Evolutionary conservation across 441 rosid genomes (phyloP).

Genomic region (Jatropha podagrica): DNA sequence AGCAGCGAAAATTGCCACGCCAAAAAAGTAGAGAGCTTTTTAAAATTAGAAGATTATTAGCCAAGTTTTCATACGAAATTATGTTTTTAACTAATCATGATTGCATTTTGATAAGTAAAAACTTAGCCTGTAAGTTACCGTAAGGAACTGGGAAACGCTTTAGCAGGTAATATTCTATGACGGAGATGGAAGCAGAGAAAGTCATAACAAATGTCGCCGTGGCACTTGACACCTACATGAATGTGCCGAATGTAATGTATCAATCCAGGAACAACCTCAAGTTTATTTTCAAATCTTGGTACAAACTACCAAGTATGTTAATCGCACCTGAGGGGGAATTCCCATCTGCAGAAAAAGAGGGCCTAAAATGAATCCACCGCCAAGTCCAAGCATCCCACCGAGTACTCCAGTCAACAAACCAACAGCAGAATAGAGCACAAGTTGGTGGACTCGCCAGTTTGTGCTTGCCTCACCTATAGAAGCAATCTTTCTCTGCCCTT

Average conservation of each 20-base stretch:
- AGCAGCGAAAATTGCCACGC: slow-evolving; percentile 50
- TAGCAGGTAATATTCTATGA: slow-evolving; percentile 53
- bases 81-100: neutral
- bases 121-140: slow-evolving; percentile 20
- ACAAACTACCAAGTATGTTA: neutral
- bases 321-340: slow-evolving; percentile 59
- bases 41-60: neutral
- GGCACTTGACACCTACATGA: slow-evolving; percentile 55
- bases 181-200: slow-evolving; percentile 65
- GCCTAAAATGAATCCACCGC: slow-evolving; percentile 66
- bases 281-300: neutral
- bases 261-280: neutral
- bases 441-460: slow-evolving; percentile 41
- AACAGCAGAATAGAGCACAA: slow-evolving; percentile 34
- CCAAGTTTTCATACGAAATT: neutral
- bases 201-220: slow-evolving; percentile 63
- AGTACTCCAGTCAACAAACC: slow-evolving; percentile 51
- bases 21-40: slow-evolving; percentile 50
- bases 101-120: neutral
- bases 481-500: slow-evolving; percentile 43
- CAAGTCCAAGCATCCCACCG: slow-evolving; percentile 70
- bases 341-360: slow-evolving; percentile 67
- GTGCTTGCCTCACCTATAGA: slow-evolving; percentile 43
- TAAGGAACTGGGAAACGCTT: slow-evolving; percentile 61
- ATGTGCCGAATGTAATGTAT: neutral